Conservation (phyloP, 805 yeast species). For the Candida boidinii region DNA sequence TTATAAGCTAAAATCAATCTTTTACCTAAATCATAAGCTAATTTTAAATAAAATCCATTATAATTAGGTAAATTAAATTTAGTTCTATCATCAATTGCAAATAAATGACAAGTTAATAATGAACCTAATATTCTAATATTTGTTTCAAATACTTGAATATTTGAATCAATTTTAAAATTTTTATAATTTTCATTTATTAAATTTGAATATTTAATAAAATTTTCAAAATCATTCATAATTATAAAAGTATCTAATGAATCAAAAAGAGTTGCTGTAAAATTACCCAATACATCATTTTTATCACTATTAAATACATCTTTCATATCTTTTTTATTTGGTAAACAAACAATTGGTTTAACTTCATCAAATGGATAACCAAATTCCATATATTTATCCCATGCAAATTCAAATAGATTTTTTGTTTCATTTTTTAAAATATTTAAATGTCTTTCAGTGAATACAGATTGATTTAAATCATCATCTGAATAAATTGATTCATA, state of each 20-base stretch:
- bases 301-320: constrained; percentile 42
- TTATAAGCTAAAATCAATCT: constrained; percentile 64
- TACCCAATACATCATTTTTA: constrained; percentile 80
- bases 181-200: constrained; percentile 28
- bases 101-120: constrained; percentile 67
- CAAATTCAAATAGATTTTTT: constrained; percentile 55
- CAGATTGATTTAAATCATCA: constrained; percentile 14
- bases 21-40: constrained; percentile 72
- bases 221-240: constrained; percentile 54
- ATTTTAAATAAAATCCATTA: constrained; percentile 59
- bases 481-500: constrained; percentile 12
- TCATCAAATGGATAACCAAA: constrained; percentile 80
- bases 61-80: constrained; percentile 39
- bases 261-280: constrained; percentile 66
- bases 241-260: constrained; percentile 78
- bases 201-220: constrained; percentile 38
- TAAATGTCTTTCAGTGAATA: constrained; percentile 18
- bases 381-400: constrained; percentile 60
- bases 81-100: constrained; percentile 41
- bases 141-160: constrained; percentile 83
- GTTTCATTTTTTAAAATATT: constrained; percentile 34
- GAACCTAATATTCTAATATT: constrained; percentile 82
- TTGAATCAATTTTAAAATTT: constrained; percentile 53
- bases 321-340: constrained; percentile 57
- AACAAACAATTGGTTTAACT: constrained; percentile 65